These are phyloP conservation scores for Fusarium begoniae DNA, from an alignment of 2,329 filamentous ascomycete species.

Conservation along the genomic window DNA sequence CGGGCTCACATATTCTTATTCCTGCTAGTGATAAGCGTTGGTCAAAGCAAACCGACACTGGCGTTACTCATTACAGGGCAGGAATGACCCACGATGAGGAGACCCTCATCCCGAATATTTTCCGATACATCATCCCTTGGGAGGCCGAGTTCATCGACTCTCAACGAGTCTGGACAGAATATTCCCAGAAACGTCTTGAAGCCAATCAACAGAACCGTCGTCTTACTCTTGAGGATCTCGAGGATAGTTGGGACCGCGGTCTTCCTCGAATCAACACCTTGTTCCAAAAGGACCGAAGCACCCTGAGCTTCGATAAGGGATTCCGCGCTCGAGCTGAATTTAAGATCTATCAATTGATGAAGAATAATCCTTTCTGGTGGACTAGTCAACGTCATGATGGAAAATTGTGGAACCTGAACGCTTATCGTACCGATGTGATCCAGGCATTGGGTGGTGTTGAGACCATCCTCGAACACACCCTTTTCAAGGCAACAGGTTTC, in stretches of 20 bases:
- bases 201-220: slow-evolving; percentile 97
- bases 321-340: slow-evolving; percentile 96
- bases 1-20: slow-evolving; percentile 96
- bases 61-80: slow-evolving; percentile 94
- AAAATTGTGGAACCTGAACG: slow-evolving; percentile 96
- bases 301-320: slow-evolving; percentile 96
- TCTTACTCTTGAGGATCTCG: slow-evolving; percentile 92
- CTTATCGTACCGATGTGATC: slow-evolving; percentile 95
- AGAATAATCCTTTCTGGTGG: slow-evolving; percentile 99
- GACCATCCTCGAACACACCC: slow-evolving; percentile 94
- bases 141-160: slow-evolving; percentile 99
- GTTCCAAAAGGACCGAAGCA: slow-evolving; percentile 98
- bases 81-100: slow-evolving; percentile 99
- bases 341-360: slow-evolving; percentile 99
- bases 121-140: slow-evolving; percentile 99
- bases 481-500: slow-evolving; percentile 97
- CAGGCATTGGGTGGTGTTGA: slow-evolving; percentile 96
- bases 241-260: slow-evolving; percentile 98
- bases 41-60: slow-evolving; percentile 97
- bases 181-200: slow-evolving; percentile 96
- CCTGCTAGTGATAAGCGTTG: slow-evolving; percentile 97
- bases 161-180: slow-evolving; percentile 98
- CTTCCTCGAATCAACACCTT: slow-evolving; percentile 97
- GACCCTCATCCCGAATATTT: slow-evolving; percentile 97
- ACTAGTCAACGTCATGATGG: slow-evolving; percentile 97